Conservation (phyloP, 768 basidiomycete genomes). For the Termitomyces bulborhizus region DNA sequence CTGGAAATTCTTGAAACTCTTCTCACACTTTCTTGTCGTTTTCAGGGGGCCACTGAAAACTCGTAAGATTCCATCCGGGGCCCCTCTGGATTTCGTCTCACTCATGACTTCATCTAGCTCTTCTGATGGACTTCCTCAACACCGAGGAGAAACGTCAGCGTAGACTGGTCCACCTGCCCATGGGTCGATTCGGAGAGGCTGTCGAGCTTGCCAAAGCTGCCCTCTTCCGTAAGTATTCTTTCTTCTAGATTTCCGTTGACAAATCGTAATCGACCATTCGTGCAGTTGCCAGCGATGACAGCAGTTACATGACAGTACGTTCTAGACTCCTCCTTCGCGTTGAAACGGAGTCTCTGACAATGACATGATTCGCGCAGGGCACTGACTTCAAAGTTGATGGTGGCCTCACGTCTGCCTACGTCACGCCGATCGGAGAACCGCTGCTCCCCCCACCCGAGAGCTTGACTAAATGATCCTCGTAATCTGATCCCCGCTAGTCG, state of each 20-base stretch:
- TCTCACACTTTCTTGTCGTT: conserved; percentile 9
- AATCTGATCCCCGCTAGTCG: background rate
- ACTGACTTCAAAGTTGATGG: conserved; percentile 97
- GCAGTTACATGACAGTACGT: conserved; percentile 90
- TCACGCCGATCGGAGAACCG: conserved; percentile 81
- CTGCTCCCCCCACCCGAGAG: conserved; percentile 65
- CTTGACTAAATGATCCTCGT: conserved; percentile 28
- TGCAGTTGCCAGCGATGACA: conserved; percentile 88
- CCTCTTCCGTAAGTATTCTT: conserved; percentile 70
- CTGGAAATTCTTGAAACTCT: background rate
- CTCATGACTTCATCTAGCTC: conserved; percentile 43
- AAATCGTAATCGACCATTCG: conserved; percentile 3
- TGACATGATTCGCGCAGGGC: conserved; percentile 40
- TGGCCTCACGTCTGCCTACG: conserved; percentile 88
- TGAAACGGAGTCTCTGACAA: background rate
- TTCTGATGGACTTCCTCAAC: conserved; percentile 97
- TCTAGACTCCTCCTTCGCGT: background rate
- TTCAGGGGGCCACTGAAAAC: conserved; percentile 90
- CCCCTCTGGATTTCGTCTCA: background rate
- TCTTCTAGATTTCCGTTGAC: background rate
- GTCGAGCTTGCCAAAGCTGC: conserved; percentile 92
- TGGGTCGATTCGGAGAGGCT: conserved; percentile 97
- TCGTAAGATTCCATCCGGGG: conserved; percentile 43
- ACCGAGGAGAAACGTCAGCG: conserved; percentile 93
- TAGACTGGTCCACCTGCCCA: conserved; percentile 84